Evolutionary conservation across 352 stramenopile genomes (phyloP).

Genomic region (Phytophthora uliginosa): DNA sequence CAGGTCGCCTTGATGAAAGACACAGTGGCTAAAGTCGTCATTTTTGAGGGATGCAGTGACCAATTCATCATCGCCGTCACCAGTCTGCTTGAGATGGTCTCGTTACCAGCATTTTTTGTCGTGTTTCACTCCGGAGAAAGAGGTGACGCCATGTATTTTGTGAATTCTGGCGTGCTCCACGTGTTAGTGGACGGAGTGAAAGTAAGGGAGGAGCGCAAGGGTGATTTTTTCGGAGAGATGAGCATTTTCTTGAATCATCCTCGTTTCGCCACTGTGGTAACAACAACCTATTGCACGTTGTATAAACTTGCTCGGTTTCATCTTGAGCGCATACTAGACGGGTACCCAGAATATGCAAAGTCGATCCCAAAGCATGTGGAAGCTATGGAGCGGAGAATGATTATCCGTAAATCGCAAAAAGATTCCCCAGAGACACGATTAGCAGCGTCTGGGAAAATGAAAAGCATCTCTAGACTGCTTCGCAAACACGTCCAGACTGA

Average conservation of each 20-base stretch:
- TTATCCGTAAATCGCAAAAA: slow-evolving; percentile 31
- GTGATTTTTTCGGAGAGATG: slow-evolving; percentile 76
- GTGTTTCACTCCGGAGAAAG: slow-evolving; percentile 59
- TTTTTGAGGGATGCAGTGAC: slow-evolving; percentile 69
- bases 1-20: slow-evolving; percentile 72
- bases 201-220: slow-evolving; percentile 67
- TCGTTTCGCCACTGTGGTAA: slow-evolving; percentile 63
- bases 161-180: slow-evolving; percentile 73
- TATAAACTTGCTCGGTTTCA: slow-evolving; percentile 72
- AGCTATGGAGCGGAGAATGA: slow-evolving; percentile 55
- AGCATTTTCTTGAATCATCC: slow-evolving; percentile 63
- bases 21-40: slow-evolving; percentile 61
- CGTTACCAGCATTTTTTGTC: slow-evolving; percentile 58
- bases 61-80: slow-evolving; percentile 76
- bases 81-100: slow-evolving; percentile 72
- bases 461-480: slow-evolving; percentile 55
- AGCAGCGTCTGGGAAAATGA: slow-evolving; percentile 41
- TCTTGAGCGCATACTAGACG: slow-evolving; percentile 63
- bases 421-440: slow-evolving; percentile 21
- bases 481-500: slow-evolving; percentile 57
- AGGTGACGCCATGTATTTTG: slow-evolving; percentile 79
- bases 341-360: slow-evolving; percentile 56
- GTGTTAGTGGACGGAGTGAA: slow-evolving; percentile 69
- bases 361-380: slow-evolving; percentile 53
- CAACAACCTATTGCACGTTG: slow-evolving; percentile 69